A percentile compares a stretch with the other conserved stretches of the same genome.
These are phyloP conservation scores for Fusarium torreyae DNA, from an alignment of 2,329 filamentous ascomycete genomes.

Conservation along the genomic window DNA sequence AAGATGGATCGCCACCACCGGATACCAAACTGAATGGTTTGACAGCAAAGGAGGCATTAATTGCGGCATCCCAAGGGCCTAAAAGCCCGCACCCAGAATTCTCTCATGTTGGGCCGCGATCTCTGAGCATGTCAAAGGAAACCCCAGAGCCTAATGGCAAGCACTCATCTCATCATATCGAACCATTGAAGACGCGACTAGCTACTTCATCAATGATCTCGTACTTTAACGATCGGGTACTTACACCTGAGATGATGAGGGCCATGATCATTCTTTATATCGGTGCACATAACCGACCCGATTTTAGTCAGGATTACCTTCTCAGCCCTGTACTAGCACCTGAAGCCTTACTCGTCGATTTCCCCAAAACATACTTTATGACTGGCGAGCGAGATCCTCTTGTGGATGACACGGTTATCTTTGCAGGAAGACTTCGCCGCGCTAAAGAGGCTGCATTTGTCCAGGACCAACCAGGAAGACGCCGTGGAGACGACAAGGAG, in stretches of 20 bases:
- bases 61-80: conserved; percentile 30
- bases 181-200: conserved; percentile 83
- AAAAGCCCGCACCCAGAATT: conserved; percentile 64
- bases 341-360: conserved; percentile 84
- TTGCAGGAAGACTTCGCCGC: conserved; percentile 88
- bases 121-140: conserved; percentile 45
- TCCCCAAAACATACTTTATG: conserved; percentile 94
- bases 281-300: conserved; percentile 91
- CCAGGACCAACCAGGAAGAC: conserved; percentile 27
- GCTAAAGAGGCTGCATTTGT: conserved; percentile 72
- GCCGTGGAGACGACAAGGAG: conserved; percentile 28
- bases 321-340: conserved; percentile 92
- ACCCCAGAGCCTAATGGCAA: conserved; percentile 36
- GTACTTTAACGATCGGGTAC: conserved; percentile 95
- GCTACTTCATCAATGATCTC: conserved; percentile 98
- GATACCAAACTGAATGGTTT: conserved; percentile 17
- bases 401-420: conserved; percentile 97
- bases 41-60: conserved; percentile 24
- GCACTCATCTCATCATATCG: conserved; percentile 65
- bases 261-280: conserved; percentile 99
- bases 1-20: conserved; percentile 55
- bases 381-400: conserved; percentile 96
- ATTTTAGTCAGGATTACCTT: conserved; percentile 92
- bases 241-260: conserved; percentile 98
- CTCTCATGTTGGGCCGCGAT: conserved; percentile 63